These are phyloP conservation scores for Epichloe gansuensis DNA, from an alignment of 2,329 filamentous ascomycete genomes.

Conservation along the genomic window DNA sequence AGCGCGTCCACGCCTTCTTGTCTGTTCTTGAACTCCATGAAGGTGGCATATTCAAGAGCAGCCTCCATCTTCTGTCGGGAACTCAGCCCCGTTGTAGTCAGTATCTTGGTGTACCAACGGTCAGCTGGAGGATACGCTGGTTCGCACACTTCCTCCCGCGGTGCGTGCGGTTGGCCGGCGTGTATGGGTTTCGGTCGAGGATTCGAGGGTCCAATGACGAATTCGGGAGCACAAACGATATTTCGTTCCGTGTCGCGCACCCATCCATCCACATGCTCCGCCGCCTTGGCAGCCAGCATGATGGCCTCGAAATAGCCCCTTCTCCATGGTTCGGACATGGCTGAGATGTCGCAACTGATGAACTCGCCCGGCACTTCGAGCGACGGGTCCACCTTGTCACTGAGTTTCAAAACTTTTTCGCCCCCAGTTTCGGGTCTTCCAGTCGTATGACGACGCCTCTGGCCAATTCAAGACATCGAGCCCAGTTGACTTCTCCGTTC, in stretches of 20 bases:
- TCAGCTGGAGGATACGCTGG: slow-evolving; percentile 59
- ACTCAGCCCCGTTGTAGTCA: slow-evolving; percentile 70
- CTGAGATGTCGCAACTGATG: slow-evolving; percentile 55
- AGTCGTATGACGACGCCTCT: slow-evolving; percentile 50
- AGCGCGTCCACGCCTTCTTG: slow-evolving; percentile 55
- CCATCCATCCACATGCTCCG: slow-evolving; percentile 74
- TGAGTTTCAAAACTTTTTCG: slow-evolving; percentile 44
- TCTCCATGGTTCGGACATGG: slow-evolving; percentile 73
- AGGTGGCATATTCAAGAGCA: slow-evolving; percentile 71
- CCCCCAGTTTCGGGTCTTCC: slow-evolving; percentile 57
- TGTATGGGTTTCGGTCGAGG: slow-evolving; percentile 64
- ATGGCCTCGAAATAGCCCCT: slow-evolving; percentile 75
- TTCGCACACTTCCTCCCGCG: slow-evolving; percentile 64
- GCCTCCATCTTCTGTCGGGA: slow-evolving; percentile 71
- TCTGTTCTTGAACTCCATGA: slow-evolving; percentile 65
- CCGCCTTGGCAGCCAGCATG: slow-evolving; percentile 62
- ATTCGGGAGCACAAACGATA: slow-evolving; percentile 57
- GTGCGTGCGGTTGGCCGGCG: slow-evolving; percentile 47
- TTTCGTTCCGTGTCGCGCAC: slow-evolving; percentile 56
- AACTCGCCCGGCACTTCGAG: slow-evolving; percentile 57
- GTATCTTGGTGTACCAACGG: slow-evolving; percentile 66
- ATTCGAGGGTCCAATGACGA: slow-evolving; percentile 74
- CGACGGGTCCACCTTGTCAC: slow-evolving; percentile 47
- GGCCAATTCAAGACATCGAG: slow-evolving; percentile 48
- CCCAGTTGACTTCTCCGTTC: slow-evolving; percentile 51